Base-by-base conservation (phyloP, 2,329 filamentous ascomycete genomes). In the Apiospora hydei region DNA sequence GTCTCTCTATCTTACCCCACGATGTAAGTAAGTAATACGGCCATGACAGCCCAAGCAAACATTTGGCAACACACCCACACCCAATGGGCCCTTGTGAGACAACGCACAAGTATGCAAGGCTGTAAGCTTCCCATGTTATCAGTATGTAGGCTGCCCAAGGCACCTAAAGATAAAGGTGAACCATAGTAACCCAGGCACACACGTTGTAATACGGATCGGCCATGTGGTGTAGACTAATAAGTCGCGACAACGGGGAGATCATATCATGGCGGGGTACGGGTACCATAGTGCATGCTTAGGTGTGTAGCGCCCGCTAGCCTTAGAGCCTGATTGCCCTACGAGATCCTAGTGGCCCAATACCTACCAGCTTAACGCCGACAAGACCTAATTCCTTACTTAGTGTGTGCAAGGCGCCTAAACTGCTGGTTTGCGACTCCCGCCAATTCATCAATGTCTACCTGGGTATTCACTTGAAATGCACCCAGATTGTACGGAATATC, bases 221-320 rank as follows among this genome's bases (percentile, higher is more conserved):
- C 51, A 57, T 57, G 51, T 57, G 51, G 51, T 38, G 53, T 61
- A 13, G 30, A 18, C 53, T 38, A 61, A 53, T 30, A 30, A 30
- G 26, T 30, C n/a, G 30, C 18, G 53, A 38, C 53, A 4, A 21
- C 30, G 30, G 18, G 41, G 18, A 38, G 18, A 41, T 24, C 57
- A 41, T 41, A 64, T 64, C 57, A 64, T 64, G 57, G 57, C 34
- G 57, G 57, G 57, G 26, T 30, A 30, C 26, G 26, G 57, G 57
- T 34, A 61, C 30, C 57, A 21, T 46, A 43, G 41, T 14, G 41
- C 41, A 8, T 43, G 10, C 30, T 14, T 8, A 49, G 18, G 16
- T 11, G 30, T 7, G 53, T 61, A 38, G 53, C 30, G 53, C 26
- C 53, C 53, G 53, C 53, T 61, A 61, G 46, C 5, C 7, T 38